Base-by-base conservation (phyloP, 768 basidiomycete species). In the Panellus pusillus region DNA sequence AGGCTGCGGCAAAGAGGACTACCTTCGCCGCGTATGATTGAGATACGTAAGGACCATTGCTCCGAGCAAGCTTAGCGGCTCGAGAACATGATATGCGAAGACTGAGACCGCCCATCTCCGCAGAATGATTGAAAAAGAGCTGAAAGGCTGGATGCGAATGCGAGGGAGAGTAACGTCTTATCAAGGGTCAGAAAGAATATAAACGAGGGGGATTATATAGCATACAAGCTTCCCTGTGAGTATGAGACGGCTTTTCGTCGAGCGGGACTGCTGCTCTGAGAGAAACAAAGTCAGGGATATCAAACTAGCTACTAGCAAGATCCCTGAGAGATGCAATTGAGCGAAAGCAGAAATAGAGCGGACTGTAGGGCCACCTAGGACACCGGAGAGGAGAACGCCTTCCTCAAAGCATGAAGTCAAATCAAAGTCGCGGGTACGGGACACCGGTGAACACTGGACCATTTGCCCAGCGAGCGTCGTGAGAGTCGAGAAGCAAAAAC, bases 401-500 rank as follows among this genome's bases (percentile, higher is more conserved):
- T 92, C 87, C 61, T 95, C 87, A 58, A 87, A 90, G 66, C 93
- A 96, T 13, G 82, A 79, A 1, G 92, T 90, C 9, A 86, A 59
- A 66, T 95, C 93, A 65, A 93, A 91, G 13, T 78, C 72, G 48
- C 91, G 79, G 0, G 70, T 60, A 0, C 54, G 66, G 0, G 91
- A 93, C 15, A 83, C 70, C 14, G 78, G 71, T 9, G 66, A 74
- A 63, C 86, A 87, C 18, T 47, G 45, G 2, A 42, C 42, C 53
- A 55, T 52, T 40, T 17, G 20, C 15, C 42, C 39, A 51, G 29
- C 42, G 13, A 9, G 28, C 24, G 17, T 28, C 38, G 18, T 20
- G 11, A 35, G 32, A 14, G 32, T 35, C 3, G 32, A 35, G 32
- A 35, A 35, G 32, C 32, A 35, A 35, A 14, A 35, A 14, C 32